A percentile compares a stretch with the other conserved stretches of the same genome.
phyloP scores from a whole-genome alignment of 192 early-diverging fungal genomes.

The Coemansia sp. region DNA sequence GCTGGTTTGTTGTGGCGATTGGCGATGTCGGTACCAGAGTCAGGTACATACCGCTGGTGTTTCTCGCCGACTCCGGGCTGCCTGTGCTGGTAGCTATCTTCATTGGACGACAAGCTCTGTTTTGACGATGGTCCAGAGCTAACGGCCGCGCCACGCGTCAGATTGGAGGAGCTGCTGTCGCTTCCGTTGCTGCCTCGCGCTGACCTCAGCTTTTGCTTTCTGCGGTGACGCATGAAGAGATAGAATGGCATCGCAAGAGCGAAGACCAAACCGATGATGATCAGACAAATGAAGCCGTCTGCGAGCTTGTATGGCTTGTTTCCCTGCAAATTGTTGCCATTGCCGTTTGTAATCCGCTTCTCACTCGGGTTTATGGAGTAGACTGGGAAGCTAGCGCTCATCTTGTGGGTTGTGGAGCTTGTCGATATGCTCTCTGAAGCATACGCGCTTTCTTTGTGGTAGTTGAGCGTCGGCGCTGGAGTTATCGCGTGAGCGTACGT shows the following conservation, averaged over 20 bases:
- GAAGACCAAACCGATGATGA: slow-evolving; percentile 28
- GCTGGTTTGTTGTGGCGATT: slow-evolving; percentile 8
- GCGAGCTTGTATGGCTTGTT: slow-evolving; percentile 17
- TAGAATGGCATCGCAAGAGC: slow-evolving; percentile 29
- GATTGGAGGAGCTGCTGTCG: background rate
- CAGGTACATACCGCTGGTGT: slow-evolving; percentile 12
- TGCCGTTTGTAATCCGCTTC: slow-evolving; percentile 4
- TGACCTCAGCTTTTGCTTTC: background rate
- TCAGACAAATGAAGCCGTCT: slow-evolving; percentile 44
- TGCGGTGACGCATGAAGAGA: slow-evolving; percentile 33
- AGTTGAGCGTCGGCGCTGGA: background rate
- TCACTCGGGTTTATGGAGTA: slow-evolving; percentile 6
- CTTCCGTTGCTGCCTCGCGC: background rate
- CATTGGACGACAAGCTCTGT: background rate
- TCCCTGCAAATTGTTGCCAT: background rate
- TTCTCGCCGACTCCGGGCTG: background rate
- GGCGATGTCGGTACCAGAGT: slow-evolving; percentile 36
- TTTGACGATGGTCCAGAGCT: slow-evolving; percentile 5
- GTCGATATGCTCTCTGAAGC: background rate
- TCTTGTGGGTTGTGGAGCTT: background rate
- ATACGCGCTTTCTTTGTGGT: background rate
- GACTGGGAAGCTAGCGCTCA: background rate
- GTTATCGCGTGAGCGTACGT: background rate
- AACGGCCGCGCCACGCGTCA: too few relatives aligned
- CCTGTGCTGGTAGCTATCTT: slow-evolving; percentile 1